A percentile compares a stretch with the other conserved stretches of the same genome.
Conservation (phyloP, 106 monocot genomes). For the Phalaenopsis equestris region DNA sequence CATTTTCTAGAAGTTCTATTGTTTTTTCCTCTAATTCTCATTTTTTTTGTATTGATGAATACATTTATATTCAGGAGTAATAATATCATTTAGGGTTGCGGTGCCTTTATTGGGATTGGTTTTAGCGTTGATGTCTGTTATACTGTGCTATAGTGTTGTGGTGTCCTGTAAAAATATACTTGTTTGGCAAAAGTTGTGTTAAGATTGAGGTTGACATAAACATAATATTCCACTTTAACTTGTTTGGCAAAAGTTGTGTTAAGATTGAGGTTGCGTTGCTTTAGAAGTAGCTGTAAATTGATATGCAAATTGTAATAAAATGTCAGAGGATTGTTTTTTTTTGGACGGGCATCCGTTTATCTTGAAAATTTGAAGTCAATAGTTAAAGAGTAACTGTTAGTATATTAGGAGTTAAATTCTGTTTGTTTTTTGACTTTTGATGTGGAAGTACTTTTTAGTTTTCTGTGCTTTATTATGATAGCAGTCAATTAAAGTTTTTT, state of each 20-base stretch:
- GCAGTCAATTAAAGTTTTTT: no score
- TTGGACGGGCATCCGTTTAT: no score
- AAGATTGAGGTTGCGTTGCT: neutral
- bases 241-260: neutral
- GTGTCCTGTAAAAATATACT: neutral
- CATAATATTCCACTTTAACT: no score
- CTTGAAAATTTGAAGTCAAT: no score
- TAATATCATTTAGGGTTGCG: neutral
- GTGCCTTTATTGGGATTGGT: neutral
- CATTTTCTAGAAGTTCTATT: neutral
- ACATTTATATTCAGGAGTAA: neutral
- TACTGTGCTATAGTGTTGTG: neutral
- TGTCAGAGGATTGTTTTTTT: neutral
- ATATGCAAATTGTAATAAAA: neutral
- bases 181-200: neutral
- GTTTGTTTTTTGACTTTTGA: no score
- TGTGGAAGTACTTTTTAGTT: no score
- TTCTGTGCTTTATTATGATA: no score
- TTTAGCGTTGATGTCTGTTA: neutral
- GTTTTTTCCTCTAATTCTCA: neutral
- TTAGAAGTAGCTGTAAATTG: neutral
- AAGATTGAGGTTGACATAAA: neutral
- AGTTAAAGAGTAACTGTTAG: no score
- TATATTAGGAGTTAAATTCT: no score
- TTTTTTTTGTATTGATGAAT: neutral